Conservation (phyloP, 768 basidiomycete genomes). For the Xerocomus spinulosus region DNA sequence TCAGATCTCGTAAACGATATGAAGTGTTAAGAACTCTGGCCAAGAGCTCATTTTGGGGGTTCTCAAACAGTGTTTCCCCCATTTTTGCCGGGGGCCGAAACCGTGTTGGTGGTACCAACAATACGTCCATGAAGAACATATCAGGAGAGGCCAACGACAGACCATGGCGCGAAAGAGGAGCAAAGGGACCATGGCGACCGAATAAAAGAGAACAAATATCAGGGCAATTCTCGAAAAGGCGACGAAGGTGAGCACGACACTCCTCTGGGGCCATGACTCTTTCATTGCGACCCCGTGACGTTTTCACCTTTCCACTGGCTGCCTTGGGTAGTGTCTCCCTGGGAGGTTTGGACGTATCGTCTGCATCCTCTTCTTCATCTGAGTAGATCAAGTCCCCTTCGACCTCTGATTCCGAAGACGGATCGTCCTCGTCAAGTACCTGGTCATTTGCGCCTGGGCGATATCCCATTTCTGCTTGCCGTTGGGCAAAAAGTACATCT, state of each 20-base stretch:
- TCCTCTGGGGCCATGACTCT: constrained; percentile 89
- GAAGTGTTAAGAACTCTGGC: constrained; percentile 76
- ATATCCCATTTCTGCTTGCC: constrained; percentile 24
- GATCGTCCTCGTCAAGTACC: constrained; percentile 42
- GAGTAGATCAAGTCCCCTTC: constrained; percentile 44
- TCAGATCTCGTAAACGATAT: constrained; percentile 75
- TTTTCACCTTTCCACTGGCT: constrained; percentile 75
- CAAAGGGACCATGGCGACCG: constrained; percentile 86
- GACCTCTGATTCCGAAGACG: constrained; percentile 47
- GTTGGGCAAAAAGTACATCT: constrained; percentile 62
- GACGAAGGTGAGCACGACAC: constrained; percentile 88
- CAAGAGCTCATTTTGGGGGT: constrained; percentile 91
- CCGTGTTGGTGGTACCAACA: constrained; percentile 89
- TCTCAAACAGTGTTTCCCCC: constrained; percentile 92
- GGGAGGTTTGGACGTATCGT: constrained; percentile 28
- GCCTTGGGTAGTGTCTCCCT: constrained; percentile 54
- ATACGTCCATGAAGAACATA: constrained; percentile 94
- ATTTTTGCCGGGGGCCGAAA: constrained; percentile 92
- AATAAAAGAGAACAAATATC: constrained; percentile 85
- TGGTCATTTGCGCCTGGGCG: constrained; percentile 22
- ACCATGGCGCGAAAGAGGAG: constrained; percentile 53
- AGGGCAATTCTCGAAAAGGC: constrained; percentile 78
- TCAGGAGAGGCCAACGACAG: constrained; percentile 77
- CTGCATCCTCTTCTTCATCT: constrained; percentile 52
- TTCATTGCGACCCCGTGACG: constrained; percentile 77